phyloP scores from a whole-genome alignment of 495 filamentous ascomycete species.

The Lasiosphaeria miniovina region DNA sequence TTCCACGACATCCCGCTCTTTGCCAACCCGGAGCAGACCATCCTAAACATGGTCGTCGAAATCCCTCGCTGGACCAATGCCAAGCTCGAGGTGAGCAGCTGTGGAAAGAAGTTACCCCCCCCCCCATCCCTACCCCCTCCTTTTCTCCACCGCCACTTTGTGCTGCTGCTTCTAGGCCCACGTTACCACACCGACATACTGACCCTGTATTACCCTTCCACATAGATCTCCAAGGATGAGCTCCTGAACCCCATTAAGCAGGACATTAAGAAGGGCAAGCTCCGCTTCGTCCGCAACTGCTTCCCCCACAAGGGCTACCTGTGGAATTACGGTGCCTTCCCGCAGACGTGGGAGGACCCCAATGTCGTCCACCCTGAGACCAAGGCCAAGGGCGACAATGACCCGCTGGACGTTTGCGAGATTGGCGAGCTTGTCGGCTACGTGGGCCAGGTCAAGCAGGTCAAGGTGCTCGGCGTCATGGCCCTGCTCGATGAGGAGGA shows the following conservation, averaged over 20 bases:
- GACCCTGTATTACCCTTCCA: conserved; percentile 35
- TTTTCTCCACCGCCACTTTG: conserved; percentile 1
- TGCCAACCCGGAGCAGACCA: conserved; percentile 86
- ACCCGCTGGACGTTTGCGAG: conserved; percentile 98
- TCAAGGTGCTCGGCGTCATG: conserved; percentile 99
- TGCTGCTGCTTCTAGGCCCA: not conserved
- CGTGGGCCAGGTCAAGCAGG: conserved; percentile 95
- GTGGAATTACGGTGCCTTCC: conserved; percentile 99
- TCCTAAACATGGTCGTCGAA: conserved; percentile 99
- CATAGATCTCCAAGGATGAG: conserved; percentile 99
- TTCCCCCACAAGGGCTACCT: conserved; percentile 99
- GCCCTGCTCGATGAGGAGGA: conserved; percentile 98
- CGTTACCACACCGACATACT: not conserved
- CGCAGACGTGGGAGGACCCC: conserved; percentile 99
- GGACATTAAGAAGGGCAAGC: conserved; percentile 85
- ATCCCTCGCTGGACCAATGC: conserved; percentile 99
- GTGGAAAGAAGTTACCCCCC: conserved; percentile 10
- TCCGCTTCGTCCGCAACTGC: conserved; percentile 98
- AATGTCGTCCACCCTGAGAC: conserved; percentile 94
- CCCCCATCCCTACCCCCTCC: not conserved
- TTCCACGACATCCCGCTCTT: conserved; percentile 99
- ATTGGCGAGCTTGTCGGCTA: conserved; percentile 97
- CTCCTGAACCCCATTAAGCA: conserved; percentile 96
- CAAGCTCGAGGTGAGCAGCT: conserved; percentile 81
- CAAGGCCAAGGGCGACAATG: conserved; percentile 99